Evolutionary conservation across 768 basidiomycete genomes (phyloP), one percentile per base, ranked within the genome.

Genomic region (Mycena indigotica): DNA sequence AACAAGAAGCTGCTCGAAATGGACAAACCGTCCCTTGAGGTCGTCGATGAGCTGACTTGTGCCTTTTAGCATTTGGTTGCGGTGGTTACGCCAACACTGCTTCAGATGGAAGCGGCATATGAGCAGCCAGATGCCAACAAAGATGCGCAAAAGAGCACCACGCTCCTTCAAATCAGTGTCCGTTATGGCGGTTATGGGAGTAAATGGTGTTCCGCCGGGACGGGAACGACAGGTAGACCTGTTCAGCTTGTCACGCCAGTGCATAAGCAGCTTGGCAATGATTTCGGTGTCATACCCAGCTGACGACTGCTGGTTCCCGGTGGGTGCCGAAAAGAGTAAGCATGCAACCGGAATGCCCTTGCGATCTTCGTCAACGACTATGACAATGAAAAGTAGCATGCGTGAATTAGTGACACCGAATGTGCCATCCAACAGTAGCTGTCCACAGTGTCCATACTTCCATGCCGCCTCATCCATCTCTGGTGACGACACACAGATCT

Each of bases 101-200:
- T n/a, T n/a, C n/a, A n/a, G n/a, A n/a, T n/a, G n/a, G n/a, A n/a
- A 77, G 39, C 68, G 66, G 65, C 76, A 77, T 10, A 77, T 58
- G 1, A 77, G 61, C 17, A 77, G 70, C 19, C 59, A 51, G 28
- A 75, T 69, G 5, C 29, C n/a, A 1, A 68, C 65, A 53, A 60
- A 74, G 4, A 76, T 67, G 23, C 16, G 21, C 10, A 73, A 26
- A 4, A 77, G 67, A 3, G 73, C 72, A 10, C 55, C 66, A 5
- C 69, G 67, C 53, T 76, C 73, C 50, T 66, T 72, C 1, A 55
- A 40, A 52, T 77, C 73, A 2, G 72, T 77, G 54, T 75, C 72
- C 12, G 75, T 75, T 21, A 70, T 69, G 19, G 56, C 62, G 39
- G 67, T 64, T 16, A 17, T 38, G 3, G 69, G 67, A 6, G 45